Evolutionary conservation across 129 eudicot genomes (phyloP).

Genomic region (Heracleum sosnowskyi): DNA sequence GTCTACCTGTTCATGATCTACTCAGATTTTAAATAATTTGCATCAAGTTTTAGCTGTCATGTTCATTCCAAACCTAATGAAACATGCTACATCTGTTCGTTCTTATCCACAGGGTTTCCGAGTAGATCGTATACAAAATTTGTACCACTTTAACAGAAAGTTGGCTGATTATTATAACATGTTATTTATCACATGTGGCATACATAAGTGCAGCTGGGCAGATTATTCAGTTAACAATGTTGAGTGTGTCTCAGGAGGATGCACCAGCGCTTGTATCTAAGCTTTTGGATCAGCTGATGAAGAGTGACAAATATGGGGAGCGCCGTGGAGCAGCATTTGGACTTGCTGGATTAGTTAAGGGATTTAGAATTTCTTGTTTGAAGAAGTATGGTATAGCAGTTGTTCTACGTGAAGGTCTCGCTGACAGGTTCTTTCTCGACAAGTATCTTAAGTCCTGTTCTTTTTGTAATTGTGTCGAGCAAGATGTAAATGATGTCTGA

Average conservation of each 20-base stretch:
- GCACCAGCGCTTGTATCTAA: conserved; percentile 74
- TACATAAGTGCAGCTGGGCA: conserved; percentile 5
- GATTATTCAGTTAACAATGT: neutral
- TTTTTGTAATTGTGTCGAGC: neutral
- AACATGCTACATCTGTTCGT: neutral
- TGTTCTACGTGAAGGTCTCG: conserved; percentile 72
- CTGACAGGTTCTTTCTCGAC: conserved; percentile 61
- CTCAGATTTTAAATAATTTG: neutral
- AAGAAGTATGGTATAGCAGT: conserved; percentile 75
- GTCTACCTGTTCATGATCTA: too few species aligned
- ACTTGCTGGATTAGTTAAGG: conserved; percentile 87
- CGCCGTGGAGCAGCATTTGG: conserved; percentile 99
- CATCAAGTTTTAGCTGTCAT: neutral
- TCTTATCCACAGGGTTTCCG: neutral
- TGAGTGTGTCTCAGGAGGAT: conserved; percentile 52
- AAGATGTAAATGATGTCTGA: neutral
- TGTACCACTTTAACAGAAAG: neutral
- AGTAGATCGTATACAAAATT: neutral
- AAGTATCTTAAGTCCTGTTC: neutral
- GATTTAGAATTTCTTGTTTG: conserved; percentile 75
- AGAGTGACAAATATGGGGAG: conserved; percentile 98
- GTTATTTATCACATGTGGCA: neutral
- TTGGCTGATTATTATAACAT: neutral
- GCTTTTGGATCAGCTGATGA: conserved; percentile 87
- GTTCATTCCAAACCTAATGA: neutral